A percentile compares a stretch with the other conserved stretches of the same genome.
Evolutionary conservation across 108 stramenopile species (phyloP).

Genomic region (Asterionellopsis glacialis): DNA sequence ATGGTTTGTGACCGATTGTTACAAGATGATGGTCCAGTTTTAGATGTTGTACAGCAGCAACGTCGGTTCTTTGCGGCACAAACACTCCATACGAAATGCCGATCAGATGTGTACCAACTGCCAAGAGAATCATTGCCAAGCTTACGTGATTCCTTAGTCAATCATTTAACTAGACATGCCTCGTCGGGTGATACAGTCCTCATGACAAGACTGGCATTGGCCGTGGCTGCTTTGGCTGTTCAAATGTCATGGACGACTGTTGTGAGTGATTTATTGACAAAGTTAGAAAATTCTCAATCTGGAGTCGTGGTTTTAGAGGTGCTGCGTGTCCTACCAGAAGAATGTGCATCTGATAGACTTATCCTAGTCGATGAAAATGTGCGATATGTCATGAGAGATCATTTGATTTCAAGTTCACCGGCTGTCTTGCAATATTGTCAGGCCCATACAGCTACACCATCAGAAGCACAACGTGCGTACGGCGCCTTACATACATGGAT

Average conservation of each 20-base stretch:
- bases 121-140: constrained; percentile 42
- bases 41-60: constrained; percentile 28
- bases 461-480: constrained; percentile 22
- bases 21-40: not conserved
- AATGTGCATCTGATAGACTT: constrained; percentile 66
- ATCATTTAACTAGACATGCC: constrained; percentile 35
- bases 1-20: constrained; percentile 78
- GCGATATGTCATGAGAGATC: constrained; percentile 48
- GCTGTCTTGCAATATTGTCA: constrained; percentile 34
- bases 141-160: constrained; percentile 60
- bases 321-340: constrained; percentile 69
- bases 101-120: constrained; percentile 52
- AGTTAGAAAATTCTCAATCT: constrained; percentile 20
- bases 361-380: constrained; percentile 52
- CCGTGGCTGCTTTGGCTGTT: constrained; percentile 68
- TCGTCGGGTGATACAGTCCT: constrained; percentile 29
- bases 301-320: constrained; percentile 43
- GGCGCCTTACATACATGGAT: constrained; percentile 64
- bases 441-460: constrained; percentile 18
- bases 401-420: constrained; percentile 34
- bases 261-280: constrained; percentile 39
- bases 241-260: constrained; percentile 74
- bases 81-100: constrained; percentile 80
- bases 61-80: constrained; percentile 85
- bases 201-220: constrained; percentile 71